phyloP scores from a whole-genome alignment of 148 eudicot genomes.

The Chenopodium formosanum region DNA sequence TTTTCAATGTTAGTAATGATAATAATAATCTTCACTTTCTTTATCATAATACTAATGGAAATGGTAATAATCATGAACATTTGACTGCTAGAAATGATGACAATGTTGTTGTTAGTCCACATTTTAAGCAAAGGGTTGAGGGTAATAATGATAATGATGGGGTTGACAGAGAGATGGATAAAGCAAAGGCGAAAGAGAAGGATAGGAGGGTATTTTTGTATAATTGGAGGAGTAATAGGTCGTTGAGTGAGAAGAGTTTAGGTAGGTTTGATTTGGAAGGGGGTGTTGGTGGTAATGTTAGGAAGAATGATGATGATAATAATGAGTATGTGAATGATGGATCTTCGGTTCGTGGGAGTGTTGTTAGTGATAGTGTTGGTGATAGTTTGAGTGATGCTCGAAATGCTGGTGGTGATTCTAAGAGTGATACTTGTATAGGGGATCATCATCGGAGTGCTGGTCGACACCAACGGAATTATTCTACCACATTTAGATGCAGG shows the following conservation, averaged over 20 bases:
- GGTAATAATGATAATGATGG: constrained; percentile 6
- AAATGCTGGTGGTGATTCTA: constrained; percentile 62
- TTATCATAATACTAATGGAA: constrained; percentile 19
- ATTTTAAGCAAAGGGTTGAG: constrained; percentile 10
- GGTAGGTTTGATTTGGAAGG: constrained; percentile 37
- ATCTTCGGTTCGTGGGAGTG: constrained; percentile 43
- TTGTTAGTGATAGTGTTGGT: constrained; percentile 47
- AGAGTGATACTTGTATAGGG: constrained; percentile 52
- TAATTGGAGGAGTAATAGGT: constrained; percentile 81
- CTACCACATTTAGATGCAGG: constrained; percentile 50
- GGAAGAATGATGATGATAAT: constrained; percentile 30
- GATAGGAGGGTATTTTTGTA: constrained; percentile 64
- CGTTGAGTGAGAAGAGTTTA: constrained; percentile 66
- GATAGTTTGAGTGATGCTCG: constrained; percentile 68
- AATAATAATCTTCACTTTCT: constrained; percentile 21
- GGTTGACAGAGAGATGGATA: constrained; percentile 11
- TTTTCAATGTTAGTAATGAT: constrained; percentile 15
- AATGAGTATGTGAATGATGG: constrained; percentile 42
- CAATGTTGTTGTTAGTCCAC: constrained; percentile 17
- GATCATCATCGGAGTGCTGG: constrained; percentile 35
- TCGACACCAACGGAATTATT: constrained; percentile 27
- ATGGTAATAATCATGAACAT: constrained; percentile 9
- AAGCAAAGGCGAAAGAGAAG: constrained; percentile 26
- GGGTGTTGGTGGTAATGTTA: constrained; percentile 31
- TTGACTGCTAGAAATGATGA: constrained; percentile 23